phyloP scores from a whole-genome alignment of 345 rosid genomes.

The Geranium rotundifolium region DNA sequence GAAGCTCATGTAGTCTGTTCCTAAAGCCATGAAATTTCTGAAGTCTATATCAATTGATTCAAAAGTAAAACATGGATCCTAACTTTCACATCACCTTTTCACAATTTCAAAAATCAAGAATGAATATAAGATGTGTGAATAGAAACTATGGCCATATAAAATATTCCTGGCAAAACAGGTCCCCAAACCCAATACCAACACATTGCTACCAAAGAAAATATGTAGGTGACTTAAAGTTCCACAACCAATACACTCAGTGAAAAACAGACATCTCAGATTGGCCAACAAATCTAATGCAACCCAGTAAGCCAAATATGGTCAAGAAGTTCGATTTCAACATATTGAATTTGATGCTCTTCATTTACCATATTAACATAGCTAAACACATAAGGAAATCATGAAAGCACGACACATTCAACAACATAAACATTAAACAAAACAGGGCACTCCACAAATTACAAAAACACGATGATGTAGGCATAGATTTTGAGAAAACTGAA shows the following conservation, averaged over 20 bases:
- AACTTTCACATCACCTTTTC: background rate
- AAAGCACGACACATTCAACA: too few relatives aligned
- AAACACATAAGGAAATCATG: background rate
- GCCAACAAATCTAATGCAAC: background rate
- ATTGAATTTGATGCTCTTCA: background rate
- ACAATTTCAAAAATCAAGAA: background rate
- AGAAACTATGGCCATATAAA: too few relatives aligned
- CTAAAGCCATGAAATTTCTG: too few relatives aligned
- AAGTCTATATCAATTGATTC: background rate
- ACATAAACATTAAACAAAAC: too few relatives aligned
- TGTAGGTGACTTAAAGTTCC: background rate
- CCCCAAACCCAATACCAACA: too few relatives aligned
- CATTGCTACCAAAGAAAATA: too few relatives aligned
- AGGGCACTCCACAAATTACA: too few relatives aligned
- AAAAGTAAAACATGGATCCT: background rate
- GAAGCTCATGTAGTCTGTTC: too few relatives aligned
- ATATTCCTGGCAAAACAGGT: too few relatives aligned
- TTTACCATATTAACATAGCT: background rate
- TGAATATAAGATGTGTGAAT: too few relatives aligned
- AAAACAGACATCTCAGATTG: background rate
- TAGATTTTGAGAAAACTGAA: background rate
- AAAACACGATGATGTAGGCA: too few relatives aligned
- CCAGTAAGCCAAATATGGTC: background rate
- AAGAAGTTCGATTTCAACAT: too few relatives aligned
- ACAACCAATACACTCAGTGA: background rate